A percentile compares a stretch with the other conserved stretches of the same genome.
Evolutionary conservation across 2,329 filamentous ascomycete genomes (phyloP).

Genomic region (Cladophialophora bantiana): DNA sequence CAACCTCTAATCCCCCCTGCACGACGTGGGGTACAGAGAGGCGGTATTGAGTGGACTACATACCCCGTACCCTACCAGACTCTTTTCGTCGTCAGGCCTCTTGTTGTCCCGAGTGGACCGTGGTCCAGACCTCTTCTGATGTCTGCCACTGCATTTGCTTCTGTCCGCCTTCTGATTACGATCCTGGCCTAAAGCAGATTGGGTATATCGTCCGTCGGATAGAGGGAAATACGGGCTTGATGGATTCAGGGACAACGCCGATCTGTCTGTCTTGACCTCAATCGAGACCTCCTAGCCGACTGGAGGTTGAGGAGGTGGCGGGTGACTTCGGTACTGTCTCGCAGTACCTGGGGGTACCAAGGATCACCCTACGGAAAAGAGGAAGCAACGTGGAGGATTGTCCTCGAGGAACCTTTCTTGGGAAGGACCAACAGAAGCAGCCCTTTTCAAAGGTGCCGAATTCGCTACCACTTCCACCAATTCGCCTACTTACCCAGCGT

Average conservation of each 20-base stretch:
- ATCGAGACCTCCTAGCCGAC: background rate
- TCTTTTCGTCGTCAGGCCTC: background rate
- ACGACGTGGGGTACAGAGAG: background rate
- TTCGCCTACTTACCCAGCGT: background rate
- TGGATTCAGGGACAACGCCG: background rate
- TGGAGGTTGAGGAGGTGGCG: background rate
- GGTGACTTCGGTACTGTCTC: background rate
- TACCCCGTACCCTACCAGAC: background rate
- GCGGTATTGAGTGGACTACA: constrained; percentile 1
- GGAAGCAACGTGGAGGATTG: background rate
- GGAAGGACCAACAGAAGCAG: background rate
- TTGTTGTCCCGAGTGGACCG: constrained; percentile 2
- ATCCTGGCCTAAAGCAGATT: background rate
- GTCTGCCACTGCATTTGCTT: background rate
- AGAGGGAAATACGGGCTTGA: background rate
- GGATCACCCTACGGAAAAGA: background rate
- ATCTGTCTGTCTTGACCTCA: constrained; percentile 1
- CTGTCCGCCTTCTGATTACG: background rate
- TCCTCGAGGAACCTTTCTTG: background rate
- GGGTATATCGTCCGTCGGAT: background rate
- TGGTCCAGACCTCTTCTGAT: background rate
- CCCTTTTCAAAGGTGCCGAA: background rate
- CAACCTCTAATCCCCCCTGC: background rate
- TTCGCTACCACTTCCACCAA: background rate
- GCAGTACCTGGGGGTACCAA: background rate